phyloP scores from a whole-genome alignment of 129 eudicot genomes.

The Heracleum sosnowskyi region DNA sequence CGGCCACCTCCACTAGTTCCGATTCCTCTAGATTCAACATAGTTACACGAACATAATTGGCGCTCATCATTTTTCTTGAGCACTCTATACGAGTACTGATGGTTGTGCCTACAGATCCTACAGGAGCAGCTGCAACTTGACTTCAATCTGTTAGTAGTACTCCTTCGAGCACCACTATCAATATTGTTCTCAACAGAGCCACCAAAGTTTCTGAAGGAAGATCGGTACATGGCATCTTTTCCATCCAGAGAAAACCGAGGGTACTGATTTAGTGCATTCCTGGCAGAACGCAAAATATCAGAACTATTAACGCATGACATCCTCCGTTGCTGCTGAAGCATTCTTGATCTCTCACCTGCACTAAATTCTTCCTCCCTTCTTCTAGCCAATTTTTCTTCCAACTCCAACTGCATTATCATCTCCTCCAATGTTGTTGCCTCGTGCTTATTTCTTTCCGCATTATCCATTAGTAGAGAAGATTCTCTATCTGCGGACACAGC shows the following conservation, averaged over 20 bases:
- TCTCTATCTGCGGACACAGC: not conserved
- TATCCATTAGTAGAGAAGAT: not conserved
- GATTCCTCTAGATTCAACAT: constrained; percentile 2
- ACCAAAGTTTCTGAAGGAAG: constrained; percentile 46
- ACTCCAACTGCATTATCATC: constrained; percentile 71
- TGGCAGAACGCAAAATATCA: constrained; percentile 76
- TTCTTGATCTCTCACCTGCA: constrained; percentile 23
- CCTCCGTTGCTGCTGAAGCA: constrained; percentile 22
- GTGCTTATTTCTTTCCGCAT: not conserved
- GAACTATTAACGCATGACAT: constrained; percentile 95
- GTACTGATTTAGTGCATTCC: constrained; percentile 87
- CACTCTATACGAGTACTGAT: not conserved
- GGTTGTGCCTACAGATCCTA: not conserved
- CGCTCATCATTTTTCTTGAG: not conserved
- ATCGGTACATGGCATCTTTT: constrained; percentile 82
- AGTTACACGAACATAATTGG: constrained; percentile 1
- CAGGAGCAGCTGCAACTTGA: not conserved
- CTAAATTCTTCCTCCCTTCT: constrained; percentile 24
- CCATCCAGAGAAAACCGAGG: constrained; percentile 97
- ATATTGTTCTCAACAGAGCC: not conserved
- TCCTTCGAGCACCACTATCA: not conserved
- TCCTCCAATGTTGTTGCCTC: constrained; percentile 50
- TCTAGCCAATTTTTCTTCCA: constrained; percentile 60
- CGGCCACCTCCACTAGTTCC: not conserved
- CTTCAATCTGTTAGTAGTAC: not conserved